Base-by-base conservation (phyloP, 1,284 basidiomycete species). In the Butyriboletus appendiculatus region DNA sequence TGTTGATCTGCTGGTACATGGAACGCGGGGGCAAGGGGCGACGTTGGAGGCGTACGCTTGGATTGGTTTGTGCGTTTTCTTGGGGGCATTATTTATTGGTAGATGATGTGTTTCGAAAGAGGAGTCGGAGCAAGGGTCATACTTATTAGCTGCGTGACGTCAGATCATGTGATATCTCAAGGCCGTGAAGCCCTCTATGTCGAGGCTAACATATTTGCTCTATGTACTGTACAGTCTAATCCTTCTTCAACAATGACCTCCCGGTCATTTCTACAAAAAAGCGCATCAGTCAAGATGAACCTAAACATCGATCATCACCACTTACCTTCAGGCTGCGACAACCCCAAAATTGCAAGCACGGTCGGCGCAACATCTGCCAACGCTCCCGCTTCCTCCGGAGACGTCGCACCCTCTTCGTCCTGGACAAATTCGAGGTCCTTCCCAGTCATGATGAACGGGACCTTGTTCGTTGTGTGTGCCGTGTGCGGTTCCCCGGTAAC, bases 361-460 rank as follows among this genome's bases (percentile, higher is more conserved):
- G 94, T 95, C 33, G 92, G 93, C 5, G 92, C 92, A 56, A 96
- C 92, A 72, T 95, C 93, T 59, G 89, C 90, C 57, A 95, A 73
- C 30, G 92, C 88, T 28, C 91, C 90, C 55, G 78, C 78, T 49
- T 80, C 78, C 50, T 86, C 81, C 38, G 85, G 78, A n/a, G 80
- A 79, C 18, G 71, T 71, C 56, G 79, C 77, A 54, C 39, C 61
- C 26, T 66, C 61, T 26, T 49, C 54, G 16, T 71, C 68, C 32
- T 59, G 34, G 12, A 70, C 60, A 55, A 85, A 81, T 58, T 75
- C 68, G 49, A 79, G 70, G 48, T 74, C 76, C 70, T 80, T 77
- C n/a, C 83, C 84, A 10, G 85, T 82, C 65, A 89, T 80, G 67
- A 90, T 89, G 76, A 90, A 88, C 20, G 88, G 88, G n/a, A 90